Conservation (phyloP, 2,329 filamentous ascomycete species). For the Ascochyta clinopodiicola region DNA sequence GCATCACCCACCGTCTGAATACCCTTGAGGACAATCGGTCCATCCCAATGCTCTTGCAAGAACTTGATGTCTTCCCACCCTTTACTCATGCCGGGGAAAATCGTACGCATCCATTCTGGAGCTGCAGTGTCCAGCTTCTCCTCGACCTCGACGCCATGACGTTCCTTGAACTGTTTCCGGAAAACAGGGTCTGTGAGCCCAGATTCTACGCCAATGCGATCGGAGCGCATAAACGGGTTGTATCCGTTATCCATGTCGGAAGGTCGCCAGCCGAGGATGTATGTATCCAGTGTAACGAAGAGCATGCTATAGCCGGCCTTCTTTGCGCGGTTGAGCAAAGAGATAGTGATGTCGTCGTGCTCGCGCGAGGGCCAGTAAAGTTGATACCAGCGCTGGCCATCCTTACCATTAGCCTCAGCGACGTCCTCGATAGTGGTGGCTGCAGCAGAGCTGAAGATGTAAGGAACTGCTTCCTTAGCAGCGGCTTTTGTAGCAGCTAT, state of each 20-base stretch:
- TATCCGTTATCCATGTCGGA: slow-evolving; percentile 67
- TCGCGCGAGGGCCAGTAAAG: slow-evolving; percentile 73
- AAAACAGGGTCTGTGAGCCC: slow-evolving; percentile 74
- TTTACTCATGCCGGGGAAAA: slow-evolving; percentile 57
- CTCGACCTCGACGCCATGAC: slow-evolving; percentile 43
- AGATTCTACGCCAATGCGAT: slow-evolving; percentile 61
- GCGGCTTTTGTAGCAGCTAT: slow-evolving; percentile 66
- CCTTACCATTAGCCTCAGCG: slow-evolving; percentile 58
- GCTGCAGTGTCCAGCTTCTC: slow-evolving; percentile 48
- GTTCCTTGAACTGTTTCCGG: slow-evolving; percentile 61
- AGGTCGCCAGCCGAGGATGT: slow-evolving; percentile 70
- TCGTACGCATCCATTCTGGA: slow-evolving; percentile 31
- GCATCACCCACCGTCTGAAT: slow-evolving; percentile 61
- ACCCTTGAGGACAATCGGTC: slow-evolving; percentile 69
- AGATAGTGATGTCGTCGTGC: slow-evolving; percentile 68
- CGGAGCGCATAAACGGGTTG: slow-evolving; percentile 37
- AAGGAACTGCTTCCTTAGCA: slow-evolving; percentile 66
- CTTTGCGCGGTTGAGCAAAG: slow-evolving; percentile 66
- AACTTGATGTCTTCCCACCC: slow-evolving; percentile 68
- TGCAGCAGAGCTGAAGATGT: slow-evolving; percentile 69
- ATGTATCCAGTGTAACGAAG: slow-evolving; percentile 76
- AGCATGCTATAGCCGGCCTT: slow-evolving; percentile 66
- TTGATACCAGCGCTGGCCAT: slow-evolving; percentile 70
- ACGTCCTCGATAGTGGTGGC: slow-evolving; percentile 69
- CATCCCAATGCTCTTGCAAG: slow-evolving; percentile 66